phyloP scores from a whole-genome alignment of 2,329 filamentous ascomycete species.

The Aspergillus thermomutatus region DNA sequence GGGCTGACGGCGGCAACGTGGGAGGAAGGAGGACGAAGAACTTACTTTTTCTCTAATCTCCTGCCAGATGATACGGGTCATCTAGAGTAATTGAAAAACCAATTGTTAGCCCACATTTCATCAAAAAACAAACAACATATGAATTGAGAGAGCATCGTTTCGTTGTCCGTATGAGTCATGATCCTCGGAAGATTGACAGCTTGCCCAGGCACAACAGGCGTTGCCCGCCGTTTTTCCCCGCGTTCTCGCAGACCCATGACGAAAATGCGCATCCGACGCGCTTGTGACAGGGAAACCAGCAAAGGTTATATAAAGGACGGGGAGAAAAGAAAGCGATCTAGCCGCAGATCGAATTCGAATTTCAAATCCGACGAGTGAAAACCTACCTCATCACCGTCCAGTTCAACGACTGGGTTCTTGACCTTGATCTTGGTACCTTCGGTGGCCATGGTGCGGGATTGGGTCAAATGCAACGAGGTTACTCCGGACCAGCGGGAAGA shows the following conservation, averaged over 20 bases:
- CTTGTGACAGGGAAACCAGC: background rate
- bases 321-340: constrained; percentile 3
- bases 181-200: constrained; percentile 23
- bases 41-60: constrained; percentile 90
- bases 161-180: constrained; percentile 7
- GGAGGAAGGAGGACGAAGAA: constrained; percentile 12
- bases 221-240: constrained; percentile 32
- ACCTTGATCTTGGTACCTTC: constrained; percentile 87
- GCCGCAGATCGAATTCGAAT: background rate
- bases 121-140: constrained; percentile 14
- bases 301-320: constrained; percentile 9
- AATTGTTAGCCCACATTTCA: constrained; percentile 8
- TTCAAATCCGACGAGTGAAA: background rate
- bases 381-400: constrained; percentile 72
- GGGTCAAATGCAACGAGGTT: constrained; percentile 27
- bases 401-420: constrained; percentile 97
- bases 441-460: constrained; percentile 46
- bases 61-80: constrained; percentile 99
- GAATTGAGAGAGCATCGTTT: background rate
- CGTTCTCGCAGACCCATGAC: constrained; percentile 21
- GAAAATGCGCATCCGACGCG: constrained; percentile 20
- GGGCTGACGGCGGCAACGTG: background rate
- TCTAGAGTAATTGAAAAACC: constrained; percentile 52
- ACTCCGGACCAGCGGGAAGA: constrained; percentile 30
- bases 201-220: constrained; percentile 9